Conservation (phyloP, 352 stramenopile genomes). For the Pelagophyceae sp. region DNA sequence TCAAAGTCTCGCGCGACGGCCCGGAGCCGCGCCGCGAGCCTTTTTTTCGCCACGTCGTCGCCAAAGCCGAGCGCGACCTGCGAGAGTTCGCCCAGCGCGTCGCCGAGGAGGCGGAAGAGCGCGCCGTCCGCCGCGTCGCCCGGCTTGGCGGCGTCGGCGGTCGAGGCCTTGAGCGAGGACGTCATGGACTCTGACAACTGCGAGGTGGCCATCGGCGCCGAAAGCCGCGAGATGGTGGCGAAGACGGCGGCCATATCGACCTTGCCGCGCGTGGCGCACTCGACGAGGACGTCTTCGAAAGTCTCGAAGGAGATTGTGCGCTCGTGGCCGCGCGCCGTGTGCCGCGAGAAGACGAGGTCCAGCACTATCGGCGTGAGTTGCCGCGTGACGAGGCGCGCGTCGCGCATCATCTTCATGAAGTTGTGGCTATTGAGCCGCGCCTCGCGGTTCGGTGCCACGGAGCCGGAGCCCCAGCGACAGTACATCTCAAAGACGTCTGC, state of each 20-base stretch:
- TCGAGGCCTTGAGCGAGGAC: background rate
- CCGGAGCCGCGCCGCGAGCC: background rate
- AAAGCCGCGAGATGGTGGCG: background rate
- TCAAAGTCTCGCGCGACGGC: background rate
- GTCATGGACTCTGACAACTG: background rate
- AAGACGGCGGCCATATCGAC: background rate
- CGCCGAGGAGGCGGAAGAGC: background rate
- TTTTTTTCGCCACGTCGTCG: background rate
- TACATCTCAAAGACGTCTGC: background rate
- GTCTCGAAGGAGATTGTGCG: background rate
- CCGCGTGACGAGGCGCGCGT: background rate
- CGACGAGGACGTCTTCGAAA: background rate
- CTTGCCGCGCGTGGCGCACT: background rate
- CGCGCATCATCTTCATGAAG: background rate
- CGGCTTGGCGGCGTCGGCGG: background rate
- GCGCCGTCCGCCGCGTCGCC: background rate
- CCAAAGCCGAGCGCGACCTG: background rate
- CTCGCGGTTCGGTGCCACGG: background rate
- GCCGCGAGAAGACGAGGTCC: background rate
- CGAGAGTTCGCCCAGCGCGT: background rate
- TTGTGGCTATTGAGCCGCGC: background rate
- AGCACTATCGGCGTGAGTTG: background rate
- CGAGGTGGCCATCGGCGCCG: background rate
- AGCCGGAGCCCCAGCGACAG: background rate
- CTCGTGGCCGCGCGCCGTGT: background rate